Base-by-base conservation (phyloP, 2,329 filamentous ascomycete genomes). In the Cercospora zeae-maydis region DNA sequence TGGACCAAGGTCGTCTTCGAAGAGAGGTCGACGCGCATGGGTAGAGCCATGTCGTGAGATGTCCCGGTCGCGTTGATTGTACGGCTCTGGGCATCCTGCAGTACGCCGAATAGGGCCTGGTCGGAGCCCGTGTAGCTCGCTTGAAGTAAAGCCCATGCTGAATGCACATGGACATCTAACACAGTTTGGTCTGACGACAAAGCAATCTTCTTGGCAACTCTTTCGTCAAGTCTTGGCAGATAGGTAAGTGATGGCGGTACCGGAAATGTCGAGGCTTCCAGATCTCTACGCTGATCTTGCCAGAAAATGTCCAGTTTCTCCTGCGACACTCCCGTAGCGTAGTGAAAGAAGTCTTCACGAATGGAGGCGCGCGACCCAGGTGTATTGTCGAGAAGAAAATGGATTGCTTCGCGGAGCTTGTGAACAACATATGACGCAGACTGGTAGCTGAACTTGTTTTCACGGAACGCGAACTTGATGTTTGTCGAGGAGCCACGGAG, bases 91-190 rank as follows among this genome's bases (percentile, higher is more conserved):
- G n/a, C 13, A 2, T 55, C 31, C 16, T 55, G 52, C 7, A 36
- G n/a, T 31, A 55, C 11, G 8, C 53, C 62, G 10, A 64, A 61
- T 6, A 64, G 37, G 13, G 57, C 62, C 14, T 64, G 51, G n/a
- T 52, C 19, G 4, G 53, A 53, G 27, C 56, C 49, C 8, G 59
- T 61, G 21, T 61, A 55, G 5, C 58, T 53, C 6, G 58, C 27
- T 33, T 56, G 27, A 7, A 64, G 36, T 11, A 64, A 37, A 16
- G 45, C 62, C 51, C 59, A 53, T 11, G 58, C 58, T n/a, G 52
- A 27, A 13, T 51, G 14, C 8, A 65, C 3, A 19, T 39, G 8
- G 31, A 39, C 19, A 5, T 30, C 4, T 39, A 7, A 10, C 3
- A 1, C 9, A 6, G 37, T 11, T 3, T 24, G 19, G 19, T 5